These are phyloP conservation scores for Fistulifera pelliculosa DNA, from an alignment of 108 stramenopile genomes.

Conservation along the genomic window DNA sequence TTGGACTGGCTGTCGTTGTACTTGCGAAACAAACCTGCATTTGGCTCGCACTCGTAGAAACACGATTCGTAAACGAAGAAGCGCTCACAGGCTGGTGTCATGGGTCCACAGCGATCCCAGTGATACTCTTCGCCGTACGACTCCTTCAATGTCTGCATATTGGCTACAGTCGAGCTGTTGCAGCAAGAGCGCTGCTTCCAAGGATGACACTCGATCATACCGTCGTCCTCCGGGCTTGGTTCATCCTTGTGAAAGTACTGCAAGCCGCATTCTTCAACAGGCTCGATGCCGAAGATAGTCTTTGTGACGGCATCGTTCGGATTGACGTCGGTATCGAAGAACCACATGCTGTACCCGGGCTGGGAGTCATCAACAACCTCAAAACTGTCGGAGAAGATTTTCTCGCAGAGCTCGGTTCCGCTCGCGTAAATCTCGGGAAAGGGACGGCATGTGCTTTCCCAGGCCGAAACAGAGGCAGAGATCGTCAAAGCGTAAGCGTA, in stretches of 20 bases:
- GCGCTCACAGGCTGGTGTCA: no score
- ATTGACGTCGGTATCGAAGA: conserved; percentile 10
- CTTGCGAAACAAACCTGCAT: conserved; percentile 3
- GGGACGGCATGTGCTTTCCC: not conserved
- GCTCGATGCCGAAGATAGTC: not conserved
- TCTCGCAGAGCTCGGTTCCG: conserved; percentile 11
- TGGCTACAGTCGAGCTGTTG: not conserved
- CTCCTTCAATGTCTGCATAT: no score
- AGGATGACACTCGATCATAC: conserved; percentile 5
- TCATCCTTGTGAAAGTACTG: conserved; percentile 12
- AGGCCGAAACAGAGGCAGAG: no score
- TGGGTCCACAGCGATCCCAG: no score
- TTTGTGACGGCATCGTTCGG: conserved; percentile 5
- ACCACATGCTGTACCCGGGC: conserved; percentile 11
- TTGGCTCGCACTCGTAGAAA: conserved; percentile 3
- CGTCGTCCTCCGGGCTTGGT: conserved; percentile 3
- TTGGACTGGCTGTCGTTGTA: conserved; percentile 5
- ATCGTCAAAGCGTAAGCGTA: no score
- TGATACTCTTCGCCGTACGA: no score
- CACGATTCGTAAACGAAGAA: no score
- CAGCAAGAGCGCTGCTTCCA: conserved; percentile 6
- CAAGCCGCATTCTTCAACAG: conserved; percentile 4
- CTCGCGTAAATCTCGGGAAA: conserved; percentile 8
- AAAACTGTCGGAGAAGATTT: conserved; percentile 4
- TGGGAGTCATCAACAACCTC: conserved; percentile 6